phyloP scores from a whole-genome alignment of 1,139 yeast genomes.

The Meyerozyma sp. region DNA sequence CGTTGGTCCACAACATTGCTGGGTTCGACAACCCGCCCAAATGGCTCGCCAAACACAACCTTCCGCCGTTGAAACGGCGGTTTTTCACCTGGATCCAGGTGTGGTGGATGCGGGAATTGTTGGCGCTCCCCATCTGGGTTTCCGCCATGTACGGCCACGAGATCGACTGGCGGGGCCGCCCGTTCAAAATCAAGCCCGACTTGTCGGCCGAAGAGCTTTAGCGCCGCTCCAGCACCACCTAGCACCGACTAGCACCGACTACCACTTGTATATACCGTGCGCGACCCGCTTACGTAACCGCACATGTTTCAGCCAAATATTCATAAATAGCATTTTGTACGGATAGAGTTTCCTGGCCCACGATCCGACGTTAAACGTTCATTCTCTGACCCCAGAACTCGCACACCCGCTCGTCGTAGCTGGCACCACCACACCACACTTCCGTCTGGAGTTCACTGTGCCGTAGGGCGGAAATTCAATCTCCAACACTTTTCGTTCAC shows the following conservation, averaged over 20 bases:
- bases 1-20: slow-evolving; percentile 30
- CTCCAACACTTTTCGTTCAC: no score
- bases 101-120: slow-evolving; percentile 66
- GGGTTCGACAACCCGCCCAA: slow-evolving; percentile 15
- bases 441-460: no score
- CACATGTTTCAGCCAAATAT: background rate
- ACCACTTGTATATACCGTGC: no score
- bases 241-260: no score
- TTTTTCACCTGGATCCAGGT: slow-evolving; percentile 23
- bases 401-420: no score
- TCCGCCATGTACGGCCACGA: slow-evolving; percentile 73
- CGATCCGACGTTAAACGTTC: background rate
- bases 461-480: no score
- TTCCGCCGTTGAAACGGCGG: slow-evolving; percentile 11
- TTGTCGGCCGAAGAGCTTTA: slow-evolving; percentile 67
- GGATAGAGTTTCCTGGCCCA: background rate
- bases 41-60: slow-evolving; percentile 22
- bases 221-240: no score
- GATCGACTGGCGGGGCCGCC: slow-evolving; percentile 80
- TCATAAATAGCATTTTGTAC: background rate
- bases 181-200: slow-evolving; percentile 68
- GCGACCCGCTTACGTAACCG: background rate
- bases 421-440: no score
- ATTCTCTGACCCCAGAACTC: background rate
- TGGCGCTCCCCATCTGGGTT: slow-evolving; percentile 85